Percentiles rank a stretch among this genome's conserved stretches.
Evolutionary conservation across 306 rosid species (phyloP).

Genomic region (Leucaena leucocephala): DNA sequence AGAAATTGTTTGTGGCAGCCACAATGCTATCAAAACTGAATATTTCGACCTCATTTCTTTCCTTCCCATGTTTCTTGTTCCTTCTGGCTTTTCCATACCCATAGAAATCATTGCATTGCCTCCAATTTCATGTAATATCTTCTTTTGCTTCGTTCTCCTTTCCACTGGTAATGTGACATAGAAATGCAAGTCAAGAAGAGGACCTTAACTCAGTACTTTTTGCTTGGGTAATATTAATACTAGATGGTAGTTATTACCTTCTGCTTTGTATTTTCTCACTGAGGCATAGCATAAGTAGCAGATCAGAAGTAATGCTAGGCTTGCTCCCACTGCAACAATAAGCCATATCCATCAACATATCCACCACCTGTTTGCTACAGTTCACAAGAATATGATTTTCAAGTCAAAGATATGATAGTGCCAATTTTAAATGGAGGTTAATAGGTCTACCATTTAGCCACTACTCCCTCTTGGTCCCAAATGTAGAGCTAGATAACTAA

Average conservation of each 20-base stretch:
- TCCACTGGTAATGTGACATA: slow-evolving; percentile 20
- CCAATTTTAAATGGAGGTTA: neutral
- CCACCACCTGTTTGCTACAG: slow-evolving; percentile 42
- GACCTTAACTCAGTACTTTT: neutral
- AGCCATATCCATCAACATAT: too few relatives aligned
- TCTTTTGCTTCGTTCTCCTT: slow-evolving; percentile 7
- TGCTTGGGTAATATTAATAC: neutral
- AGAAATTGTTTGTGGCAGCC: slow-evolving; percentile 42
- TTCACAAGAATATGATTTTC: neutral
- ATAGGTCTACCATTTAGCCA: neutral
- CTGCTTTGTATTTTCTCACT: slow-evolving; percentile 20
- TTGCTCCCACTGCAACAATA: slow-evolving; percentile 18
- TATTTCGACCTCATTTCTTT: slow-evolving; percentile 27
- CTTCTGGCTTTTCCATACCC: slow-evolving; percentile 10
- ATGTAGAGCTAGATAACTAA: too few relatives aligned
- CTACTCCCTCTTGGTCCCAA: too few relatives aligned
- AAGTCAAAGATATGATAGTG: neutral
- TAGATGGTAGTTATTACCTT: slow-evolving; percentile 22
- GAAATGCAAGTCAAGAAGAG: neutral
- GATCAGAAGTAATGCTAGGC: neutral
- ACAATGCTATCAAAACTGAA: slow-evolving; percentile 33
- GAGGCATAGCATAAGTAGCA: slow-evolving; percentile 16
- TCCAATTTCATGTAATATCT: slow-evolving; percentile 28
- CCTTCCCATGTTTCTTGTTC: neutral
- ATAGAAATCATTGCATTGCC: slow-evolving; percentile 22